Percentiles rank a stretch among this genome's conserved stretches.
phyloP scores from a whole-genome alignment of 352 stramenopile species.

The Paralagenidium karlingii region DNA sequence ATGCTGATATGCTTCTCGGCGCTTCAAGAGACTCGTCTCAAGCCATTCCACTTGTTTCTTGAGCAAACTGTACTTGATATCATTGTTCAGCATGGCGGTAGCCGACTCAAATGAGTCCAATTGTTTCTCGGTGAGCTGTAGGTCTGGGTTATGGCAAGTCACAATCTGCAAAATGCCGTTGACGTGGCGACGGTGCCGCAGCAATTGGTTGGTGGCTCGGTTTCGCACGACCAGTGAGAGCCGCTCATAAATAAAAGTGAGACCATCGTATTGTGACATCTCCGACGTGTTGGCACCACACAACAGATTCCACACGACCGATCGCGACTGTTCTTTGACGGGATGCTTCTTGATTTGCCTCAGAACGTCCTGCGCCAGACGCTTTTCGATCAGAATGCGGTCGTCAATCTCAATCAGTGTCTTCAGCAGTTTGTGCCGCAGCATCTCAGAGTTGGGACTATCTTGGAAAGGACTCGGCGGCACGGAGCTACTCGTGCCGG shows the following conservation, averaged over 20 bases:
- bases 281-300: constrained; percentile 25
- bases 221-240: constrained; percentile 43
- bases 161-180: constrained; percentile 71
- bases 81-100: constrained; percentile 52
- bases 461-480: too few species aligned
- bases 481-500: too few species aligned
- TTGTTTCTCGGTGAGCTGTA: constrained; percentile 68
- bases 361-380: constrained; percentile 19
- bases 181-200: constrained; percentile 64
- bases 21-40: constrained; percentile 21
- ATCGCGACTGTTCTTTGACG: constrained; percentile 1
- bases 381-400: constrained; percentile 29
- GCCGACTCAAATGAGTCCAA: constrained; percentile 68
- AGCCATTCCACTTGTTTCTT: constrained; percentile 41
- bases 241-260: constrained; percentile 38
- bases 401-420: constrained; percentile 38
- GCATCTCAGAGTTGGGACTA: too few species aligned
- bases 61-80: constrained; percentile 67
- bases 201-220: constrained; percentile 63
- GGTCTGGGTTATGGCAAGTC: constrained; percentile 60
- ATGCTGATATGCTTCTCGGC: constrained; percentile 26
- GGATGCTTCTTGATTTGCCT: constrained; percentile 12
- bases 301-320: constrained; percentile 39
- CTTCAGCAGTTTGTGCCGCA: constrained; percentile 55
- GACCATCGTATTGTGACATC: constrained; percentile 27